Evolutionary conservation across 164 flowering plant species (phyloP).

Genomic region (Tetracentron sinense): DNA sequence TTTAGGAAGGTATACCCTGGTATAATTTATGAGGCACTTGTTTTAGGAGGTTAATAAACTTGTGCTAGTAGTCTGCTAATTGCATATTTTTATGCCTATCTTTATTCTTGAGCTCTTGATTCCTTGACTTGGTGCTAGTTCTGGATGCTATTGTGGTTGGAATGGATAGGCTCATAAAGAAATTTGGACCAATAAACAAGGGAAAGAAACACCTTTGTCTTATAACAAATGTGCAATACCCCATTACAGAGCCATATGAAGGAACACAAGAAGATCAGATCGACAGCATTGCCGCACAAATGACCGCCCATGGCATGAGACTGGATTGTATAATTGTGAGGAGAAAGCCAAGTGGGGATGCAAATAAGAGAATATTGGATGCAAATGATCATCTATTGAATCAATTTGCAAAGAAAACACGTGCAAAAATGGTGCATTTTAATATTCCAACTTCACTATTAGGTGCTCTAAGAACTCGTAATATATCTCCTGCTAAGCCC

Average conservation of each 20-base stretch:
- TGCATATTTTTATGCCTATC: no score
- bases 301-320: slow-evolving; percentile 72
- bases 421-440: slow-evolving; percentile 55
- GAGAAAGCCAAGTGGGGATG: slow-evolving; percentile 36
- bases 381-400: slow-evolving; percentile 69
- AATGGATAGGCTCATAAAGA: slow-evolving; percentile 92
- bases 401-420: slow-evolving; percentile 51
- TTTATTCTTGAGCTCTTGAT: slow-evolving; percentile 8
- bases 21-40: background rate
- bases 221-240: slow-evolving; percentile 59
- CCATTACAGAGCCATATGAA: slow-evolving; percentile 73
- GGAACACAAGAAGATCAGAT: slow-evolving; percentile 93
- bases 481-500: slow-evolving; percentile 70
- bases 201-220: slow-evolving; percentile 94
- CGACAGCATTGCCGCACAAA: slow-evolving; percentile 59
- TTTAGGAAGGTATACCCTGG: background rate
- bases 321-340: slow-evolving; percentile 72
- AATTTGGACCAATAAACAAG: slow-evolving; percentile 70
- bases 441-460: slow-evolving; percentile 62
- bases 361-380: slow-evolving; percentile 36
- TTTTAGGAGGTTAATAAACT: background rate
- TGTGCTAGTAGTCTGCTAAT: no score
- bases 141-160: slow-evolving; percentile 95
- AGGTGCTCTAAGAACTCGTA: slow-evolving; percentile 83
- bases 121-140: slow-evolving; percentile 69